phyloP scores from a whole-genome alignment of 768 basidiomycete genomes.

The Tylopilus sp. region DNA sequence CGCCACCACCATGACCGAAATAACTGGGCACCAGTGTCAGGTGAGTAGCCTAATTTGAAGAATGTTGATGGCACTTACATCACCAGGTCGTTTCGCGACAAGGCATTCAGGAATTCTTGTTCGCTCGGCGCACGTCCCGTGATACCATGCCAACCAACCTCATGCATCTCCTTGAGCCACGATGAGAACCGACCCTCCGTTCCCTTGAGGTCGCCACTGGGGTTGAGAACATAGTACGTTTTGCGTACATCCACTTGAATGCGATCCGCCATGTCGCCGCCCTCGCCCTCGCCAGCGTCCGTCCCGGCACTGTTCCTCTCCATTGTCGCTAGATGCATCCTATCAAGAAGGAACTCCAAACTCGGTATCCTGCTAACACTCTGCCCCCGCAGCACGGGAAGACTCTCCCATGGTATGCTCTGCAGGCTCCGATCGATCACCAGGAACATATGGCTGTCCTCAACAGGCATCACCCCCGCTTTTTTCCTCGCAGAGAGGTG shows the following conservation, averaged over 20 bases:
- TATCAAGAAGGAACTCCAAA: slow-evolving; percentile 82
- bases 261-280: slow-evolving; percentile 36
- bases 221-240: slow-evolving; percentile 85
- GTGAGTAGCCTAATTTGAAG: neutral
- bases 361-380: slow-evolving; percentile 94
- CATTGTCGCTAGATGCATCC: slow-evolving; percentile 59
- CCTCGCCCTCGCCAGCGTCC: slow-evolving; percentile 8
- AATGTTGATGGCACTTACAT: slow-evolving; percentile 57
- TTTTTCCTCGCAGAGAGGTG: slow-evolving; percentile 42
- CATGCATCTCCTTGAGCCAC: slow-evolving; percentile 75
- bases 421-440: slow-evolving; percentile 88
- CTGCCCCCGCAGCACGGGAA: slow-evolving; percentile 78
- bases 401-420: slow-evolving; percentile 92
- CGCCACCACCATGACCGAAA: slow-evolving; percentile 95
- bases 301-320: slow-evolving; percentile 30
- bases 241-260: slow-evolving; percentile 61
- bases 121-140: slow-evolving; percentile 75
- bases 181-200: slow-evolving; percentile 79
- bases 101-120: slow-evolving; percentile 73
- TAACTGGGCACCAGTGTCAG: slow-evolving; percentile 51
- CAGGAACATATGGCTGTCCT: slow-evolving; percentile 79
- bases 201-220: slow-evolving; percentile 81
- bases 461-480: slow-evolving; percentile 23
- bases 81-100: slow-evolving; percentile 78
- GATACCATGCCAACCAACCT: slow-evolving; percentile 81